Conservation (phyloP, 257 asterid genomes). For the Solanum clarkiae region DNA sequence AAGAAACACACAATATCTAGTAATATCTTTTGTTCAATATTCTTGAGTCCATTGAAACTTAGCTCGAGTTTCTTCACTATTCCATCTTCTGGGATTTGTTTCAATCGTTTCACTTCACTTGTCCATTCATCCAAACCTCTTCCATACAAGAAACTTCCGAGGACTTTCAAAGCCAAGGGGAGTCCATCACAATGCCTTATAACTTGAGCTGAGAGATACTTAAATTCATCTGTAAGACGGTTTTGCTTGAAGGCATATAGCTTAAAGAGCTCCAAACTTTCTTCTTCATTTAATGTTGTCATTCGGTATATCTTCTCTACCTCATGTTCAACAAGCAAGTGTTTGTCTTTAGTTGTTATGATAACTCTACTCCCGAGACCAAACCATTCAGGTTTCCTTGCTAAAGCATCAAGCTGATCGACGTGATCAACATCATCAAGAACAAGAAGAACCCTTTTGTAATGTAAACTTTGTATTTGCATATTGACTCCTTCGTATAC, state of each 20-base stretch:
- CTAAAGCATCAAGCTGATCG: background rate
- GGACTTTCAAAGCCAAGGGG: constrained; percentile 1
- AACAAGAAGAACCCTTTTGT: background rate
- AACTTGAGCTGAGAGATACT: background rate
- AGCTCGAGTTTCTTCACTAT: background rate
- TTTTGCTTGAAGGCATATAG: background rate
- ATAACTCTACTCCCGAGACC: constrained; percentile 2
- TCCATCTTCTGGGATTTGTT: background rate
- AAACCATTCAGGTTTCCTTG: background rate
- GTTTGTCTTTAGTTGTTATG: background rate
- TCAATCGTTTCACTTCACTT: background rate
- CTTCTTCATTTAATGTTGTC: background rate
- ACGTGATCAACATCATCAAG: background rate
- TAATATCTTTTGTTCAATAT: background rate
- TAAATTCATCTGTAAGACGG: background rate
- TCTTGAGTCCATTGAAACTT: background rate
- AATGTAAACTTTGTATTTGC: background rate
- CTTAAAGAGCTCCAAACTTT: background rate
- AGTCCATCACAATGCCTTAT: background rate
- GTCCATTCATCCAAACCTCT: background rate
- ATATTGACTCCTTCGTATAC: background rate
- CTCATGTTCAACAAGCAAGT: background rate
- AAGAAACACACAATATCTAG: constrained; percentile 1
- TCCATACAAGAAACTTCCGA: background rate
- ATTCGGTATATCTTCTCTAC: background rate